Evolutionary conservation across 1,139 yeast species (phyloP).

Genomic region (Lodderomyces metapsilosis): DNA sequence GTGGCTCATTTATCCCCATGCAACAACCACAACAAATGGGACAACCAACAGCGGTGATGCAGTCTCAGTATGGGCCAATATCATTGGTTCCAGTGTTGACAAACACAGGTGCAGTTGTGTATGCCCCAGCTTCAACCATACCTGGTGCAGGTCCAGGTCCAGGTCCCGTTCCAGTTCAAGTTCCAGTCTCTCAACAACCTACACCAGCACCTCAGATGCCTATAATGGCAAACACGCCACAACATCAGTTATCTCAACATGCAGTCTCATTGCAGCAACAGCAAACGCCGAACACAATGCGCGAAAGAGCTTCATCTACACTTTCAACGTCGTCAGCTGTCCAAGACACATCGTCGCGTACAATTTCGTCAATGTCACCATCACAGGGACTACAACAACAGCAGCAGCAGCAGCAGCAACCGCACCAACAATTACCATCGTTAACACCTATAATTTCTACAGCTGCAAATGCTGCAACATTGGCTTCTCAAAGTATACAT

Average conservation of each 20-base stretch:
- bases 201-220: constrained; percentile 5
- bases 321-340: not conserved
- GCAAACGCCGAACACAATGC: not conserved
- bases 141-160: constrained; percentile 8
- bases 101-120: constrained; percentile 16
- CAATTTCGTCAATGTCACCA: constrained; percentile 6
- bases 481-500: constrained; percentile 15
- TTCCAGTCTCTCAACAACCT: constrained; percentile 7
- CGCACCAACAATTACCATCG: constrained; percentile 11
- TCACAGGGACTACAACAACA: constrained; percentile 10
- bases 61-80: constrained; percentile 34
- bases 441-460: constrained; percentile 15
- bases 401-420: constrained; percentile 13
- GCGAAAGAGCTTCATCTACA: not conserved
- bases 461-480: constrained; percentile 15
- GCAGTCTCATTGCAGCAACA: constrained; percentile 1
- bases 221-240: constrained; percentile 7
- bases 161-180: constrained; percentile 8
- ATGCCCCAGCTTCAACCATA: constrained; percentile 14
- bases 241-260: constrained; percentile 4
- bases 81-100: constrained; percentile 34
- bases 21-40: constrained; percentile 7
- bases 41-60: constrained; percentile 16
- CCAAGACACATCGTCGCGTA: not conserved
- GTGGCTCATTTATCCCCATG: not conserved